A percentile compares a stretch with the other conserved stretches of the same genome.
phyloP scores from a whole-genome alignment of 441 rosid species.

The Populus hybrid region DNA sequence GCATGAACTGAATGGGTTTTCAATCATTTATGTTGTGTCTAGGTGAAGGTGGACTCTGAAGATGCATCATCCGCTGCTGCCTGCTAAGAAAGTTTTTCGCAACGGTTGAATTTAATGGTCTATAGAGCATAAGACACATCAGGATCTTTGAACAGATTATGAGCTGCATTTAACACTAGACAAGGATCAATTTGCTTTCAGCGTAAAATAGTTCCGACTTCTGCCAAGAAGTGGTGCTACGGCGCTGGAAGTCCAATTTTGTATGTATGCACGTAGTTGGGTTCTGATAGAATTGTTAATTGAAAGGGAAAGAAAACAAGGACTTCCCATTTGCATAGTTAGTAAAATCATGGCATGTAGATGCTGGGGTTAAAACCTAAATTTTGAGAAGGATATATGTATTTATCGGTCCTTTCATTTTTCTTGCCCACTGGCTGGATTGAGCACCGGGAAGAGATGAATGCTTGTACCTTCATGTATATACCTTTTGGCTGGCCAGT shows the following conservation, averaged over 20 bases:
- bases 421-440: background rate
- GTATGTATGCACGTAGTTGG: background rate
- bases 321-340: background rate
- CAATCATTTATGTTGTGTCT: slow-evolving; percentile 21
- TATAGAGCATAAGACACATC: background rate
- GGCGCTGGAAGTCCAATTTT: background rate
- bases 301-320: background rate
- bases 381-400: background rate
- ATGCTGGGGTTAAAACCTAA: no score
- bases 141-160: background rate
- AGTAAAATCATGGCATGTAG: background rate
- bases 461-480: no score
- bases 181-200: background rate
- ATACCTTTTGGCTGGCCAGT: no score
- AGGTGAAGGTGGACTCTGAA: slow-evolving; percentile 79
- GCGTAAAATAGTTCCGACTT: background rate
- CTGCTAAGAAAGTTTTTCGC: slow-evolving; percentile 7
- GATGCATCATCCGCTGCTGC: slow-evolving; percentile 53
- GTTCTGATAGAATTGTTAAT: background rate
- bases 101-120: background rate
- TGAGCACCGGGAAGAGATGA: no score
- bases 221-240: background rate
- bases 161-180: background rate
- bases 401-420: background rate
- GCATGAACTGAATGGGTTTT: background rate